Percentiles rank a stretch among this genome's conserved stretches.
phyloP scores from a whole-genome alignment of 164 flowering plant species.

The Malania oleifera region DNA sequence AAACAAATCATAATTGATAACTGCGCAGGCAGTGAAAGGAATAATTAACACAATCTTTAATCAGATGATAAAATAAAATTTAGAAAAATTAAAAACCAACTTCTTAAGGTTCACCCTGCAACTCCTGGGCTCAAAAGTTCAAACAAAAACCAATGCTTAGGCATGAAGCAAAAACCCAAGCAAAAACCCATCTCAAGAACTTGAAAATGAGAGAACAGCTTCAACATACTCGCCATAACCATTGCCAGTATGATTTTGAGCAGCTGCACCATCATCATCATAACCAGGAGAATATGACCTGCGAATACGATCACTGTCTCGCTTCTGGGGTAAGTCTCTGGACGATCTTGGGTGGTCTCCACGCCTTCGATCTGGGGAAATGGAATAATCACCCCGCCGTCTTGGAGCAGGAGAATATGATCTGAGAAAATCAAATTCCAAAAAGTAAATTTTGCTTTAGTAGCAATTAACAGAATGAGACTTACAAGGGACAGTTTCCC shows the following conservation, averaged over 20 bases:
- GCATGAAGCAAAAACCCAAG: too few relatives aligned
- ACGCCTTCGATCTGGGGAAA: constrained; percentile 54
- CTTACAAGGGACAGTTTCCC: too few relatives aligned
- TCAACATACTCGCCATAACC: constrained; percentile 43
- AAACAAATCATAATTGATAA: too few relatives aligned
- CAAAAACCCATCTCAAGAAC: neutral
- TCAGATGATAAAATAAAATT: too few relatives aligned
- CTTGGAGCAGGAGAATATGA: constrained; percentile 67
- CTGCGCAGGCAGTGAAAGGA: too few relatives aligned
- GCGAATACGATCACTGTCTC: constrained; percentile 28
- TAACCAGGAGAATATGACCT: constrained; percentile 59
- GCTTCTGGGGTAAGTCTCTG: constrained; percentile 39
- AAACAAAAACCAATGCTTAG: too few relatives aligned
- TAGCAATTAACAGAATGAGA: neutral
- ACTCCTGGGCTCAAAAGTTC: too few relatives aligned
- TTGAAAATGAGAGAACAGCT: neutral
- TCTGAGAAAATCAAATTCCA: constrained; percentile 25
- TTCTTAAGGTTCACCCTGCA: too few relatives aligned
- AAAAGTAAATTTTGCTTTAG: neutral
- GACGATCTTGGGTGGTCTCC: constrained; percentile 48
- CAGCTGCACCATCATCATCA: constrained; percentile 23
- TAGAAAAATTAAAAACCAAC: too few relatives aligned
- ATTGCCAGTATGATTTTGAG: constrained; percentile 31
- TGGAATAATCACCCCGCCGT: constrained; percentile 46
- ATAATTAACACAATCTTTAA: too few relatives aligned